These are phyloP conservation scores for Ciborinia camelliae DNA, from an alignment of 2,329 filamentous ascomycete genomes.

Conservation along the genomic window DNA sequence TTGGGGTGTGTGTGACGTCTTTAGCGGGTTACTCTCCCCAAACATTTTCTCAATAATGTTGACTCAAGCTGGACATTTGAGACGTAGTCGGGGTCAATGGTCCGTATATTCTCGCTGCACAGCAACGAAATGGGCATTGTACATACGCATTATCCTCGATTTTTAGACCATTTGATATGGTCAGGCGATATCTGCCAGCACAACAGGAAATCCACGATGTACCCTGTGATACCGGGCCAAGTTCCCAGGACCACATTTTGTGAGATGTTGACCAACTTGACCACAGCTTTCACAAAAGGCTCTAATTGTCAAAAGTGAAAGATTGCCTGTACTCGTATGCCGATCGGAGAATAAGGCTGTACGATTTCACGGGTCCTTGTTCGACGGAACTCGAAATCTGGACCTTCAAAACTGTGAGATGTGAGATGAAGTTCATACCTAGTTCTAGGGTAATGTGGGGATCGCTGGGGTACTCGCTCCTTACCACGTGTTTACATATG, in stretches of 20 bases:
- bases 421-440: background rate
- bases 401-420: background rate
- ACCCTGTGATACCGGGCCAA: conserved; percentile 14
- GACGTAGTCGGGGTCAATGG: background rate
- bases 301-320: conserved; percentile 16
- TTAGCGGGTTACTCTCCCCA: conserved; percentile 2
- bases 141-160: conserved; percentile 16
- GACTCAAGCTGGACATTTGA: conserved; percentile 12
- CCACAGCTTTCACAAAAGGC: conserved; percentile 13
- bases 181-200: conserved; percentile 20
- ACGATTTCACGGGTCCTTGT: conserved; percentile 14
- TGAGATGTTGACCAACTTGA: conserved; percentile 15
- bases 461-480: background rate
- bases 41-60: background rate
- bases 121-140: conserved; percentile 12
- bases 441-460: background rate
- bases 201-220: conserved; percentile 12
- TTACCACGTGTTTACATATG: background rate
- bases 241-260: conserved; percentile 13
- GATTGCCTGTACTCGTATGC: conserved; percentile 14
- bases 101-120: conserved; percentile 17
- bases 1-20: conserved; percentile 38
- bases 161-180: conserved; percentile 20
- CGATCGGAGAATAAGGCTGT: conserved; percentile 22
- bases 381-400: conserved; percentile 4